Base-by-base conservation (phyloP, 139 green algal genomes). In the Eudorina sp. region DNA sequence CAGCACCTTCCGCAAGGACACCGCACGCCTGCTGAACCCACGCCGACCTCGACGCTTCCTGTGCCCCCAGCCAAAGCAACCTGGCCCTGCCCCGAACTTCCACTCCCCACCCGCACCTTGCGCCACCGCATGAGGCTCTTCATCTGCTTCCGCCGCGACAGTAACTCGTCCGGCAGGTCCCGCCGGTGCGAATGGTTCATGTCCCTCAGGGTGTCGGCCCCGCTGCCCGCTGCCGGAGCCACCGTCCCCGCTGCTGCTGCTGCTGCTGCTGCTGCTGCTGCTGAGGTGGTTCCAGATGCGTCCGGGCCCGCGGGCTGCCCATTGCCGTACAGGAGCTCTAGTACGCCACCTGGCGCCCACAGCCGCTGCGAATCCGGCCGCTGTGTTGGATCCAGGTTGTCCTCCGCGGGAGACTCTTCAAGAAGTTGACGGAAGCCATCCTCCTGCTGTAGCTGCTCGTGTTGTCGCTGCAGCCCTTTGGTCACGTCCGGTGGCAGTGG, bases 121-220 rank as follows among this genome's bases (percentile, higher is more conserved):
- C 46, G 73, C 45, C 45, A 64, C 9, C 45, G 21, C 73, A 81
- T 81, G n/a, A 64, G 45, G 45, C 29, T 21, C 45, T 9, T 27
- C 73, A 62, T 21, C 73, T 21, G 19, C 73, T 43, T 62, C 27
- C 25, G 73, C 45, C 73, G 45, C 27, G 73, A 81, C 43, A 62
- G 19, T 45, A 81, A 43, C 43, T 81, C 73, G 46, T 81, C 73
- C 31, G 73, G 73, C 45, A 62, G 0, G n/a, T 81, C 73, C 43
- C 25, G 16, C 64, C 19, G n/a, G n/a, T n/a, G n/a, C n/a, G n/a
- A n/a, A n/a, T n/a, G n/a, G n/a, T n/a, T n/a, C n/a, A n/a, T n/a
- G n/a, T n/a, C n/a, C n/a, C n/a, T n/a, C n/a, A n/a, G n/a, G n/a
- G n/a, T n/a, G n/a, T n/a, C n/a, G n/a, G n/a, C n/a, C n/a, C n/a